Evolutionary conservation across 2,329 filamentous ascomycete species (phyloP).

Genomic region (Beauveria sp.): DNA sequence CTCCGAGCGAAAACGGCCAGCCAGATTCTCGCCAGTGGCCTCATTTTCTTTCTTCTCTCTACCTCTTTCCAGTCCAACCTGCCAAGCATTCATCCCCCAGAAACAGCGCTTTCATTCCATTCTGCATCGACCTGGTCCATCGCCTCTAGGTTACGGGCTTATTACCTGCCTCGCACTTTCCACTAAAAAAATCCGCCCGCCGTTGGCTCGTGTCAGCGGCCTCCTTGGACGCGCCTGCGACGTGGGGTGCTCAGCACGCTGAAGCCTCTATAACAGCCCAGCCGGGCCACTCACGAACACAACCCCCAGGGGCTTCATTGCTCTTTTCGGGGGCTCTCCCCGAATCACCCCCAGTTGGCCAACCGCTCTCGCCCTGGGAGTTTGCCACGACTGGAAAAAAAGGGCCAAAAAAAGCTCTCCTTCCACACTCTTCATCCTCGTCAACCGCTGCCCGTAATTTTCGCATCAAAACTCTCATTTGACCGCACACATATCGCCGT

Average conservation of each 20-base stretch:
- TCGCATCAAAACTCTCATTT: background rate
- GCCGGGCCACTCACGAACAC: constrained; percentile 3
- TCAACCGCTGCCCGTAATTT: background rate
- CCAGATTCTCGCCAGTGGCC: constrained; percentile 1
- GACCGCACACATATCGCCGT: background rate
- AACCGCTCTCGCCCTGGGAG: background rate
- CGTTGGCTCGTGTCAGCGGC: constrained; percentile 1
- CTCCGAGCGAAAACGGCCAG: background rate
- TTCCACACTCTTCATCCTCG: constrained; percentile 1
- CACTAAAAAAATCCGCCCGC: constrained; percentile 1
- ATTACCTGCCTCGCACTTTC: background rate
- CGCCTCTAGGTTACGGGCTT: too few species aligned
- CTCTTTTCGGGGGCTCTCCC: background rate
- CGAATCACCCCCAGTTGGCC: background rate
- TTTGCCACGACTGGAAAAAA: background rate
- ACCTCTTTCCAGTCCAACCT: background rate
- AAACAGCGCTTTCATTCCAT: background rate
- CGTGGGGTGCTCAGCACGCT: background rate
- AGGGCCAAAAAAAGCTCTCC: background rate
- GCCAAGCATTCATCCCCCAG: background rate
- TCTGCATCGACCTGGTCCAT: background rate
- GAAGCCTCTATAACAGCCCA: background rate
- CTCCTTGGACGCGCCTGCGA: background rate
- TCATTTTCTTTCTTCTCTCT: background rate
- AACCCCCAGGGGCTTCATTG: background rate